Evolutionary conservation across 2,329 filamentous ascomycete genomes (phyloP), one percentile per base, ranked within the genome.

Genomic region (Boeremia lycopersici): DNA sequence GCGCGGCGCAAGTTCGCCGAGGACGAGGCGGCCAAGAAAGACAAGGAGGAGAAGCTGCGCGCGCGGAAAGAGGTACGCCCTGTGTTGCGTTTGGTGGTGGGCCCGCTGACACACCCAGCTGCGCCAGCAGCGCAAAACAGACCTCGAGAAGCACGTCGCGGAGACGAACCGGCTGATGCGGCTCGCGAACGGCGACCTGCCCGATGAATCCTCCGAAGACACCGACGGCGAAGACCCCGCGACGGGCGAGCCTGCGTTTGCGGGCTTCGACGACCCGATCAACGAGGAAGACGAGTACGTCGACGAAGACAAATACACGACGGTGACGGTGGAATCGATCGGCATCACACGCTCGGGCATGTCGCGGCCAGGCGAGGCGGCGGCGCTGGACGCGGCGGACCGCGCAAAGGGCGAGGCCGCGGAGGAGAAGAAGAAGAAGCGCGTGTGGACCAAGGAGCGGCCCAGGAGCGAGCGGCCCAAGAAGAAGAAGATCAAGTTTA

Each of bases 221-320:
- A n/a, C n/a, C n/a, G n/a, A n/a, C n/a, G n/a, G n/a, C 10, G 74
- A 69, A 17, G 75, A 77, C 63, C 67, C 73, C 15, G 55, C 46
- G 6, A 15, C 67, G 50, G 40, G 56, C 10, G 76, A 75, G 42
- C 64, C 74, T 5, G 73, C 80, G 1, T 59, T 64, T 47, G 53
- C 42, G n/a, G 59, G 64, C n/a, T 64, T 64, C 45, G 53, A 57
- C 33, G 86, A 89, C 62, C 73, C 53, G 43, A 81, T 86, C 19
- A 87, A 96, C 71, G 87, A 91, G 64, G 90, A 96, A 73, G 92
- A 93, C 63, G 92, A 98, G 74, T 99, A 97, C 77, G 85, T 97
- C 62, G 95, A 99, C 74, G 95, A 98, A 74, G 93, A 97, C 74
- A 90, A 89, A 71, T 97, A 91, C 74, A 98, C 95, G 0, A 96